Base-by-base conservation (phyloP, 176 grass and related monocot genomes). In the Hsuehochloa calcarea region DNA sequence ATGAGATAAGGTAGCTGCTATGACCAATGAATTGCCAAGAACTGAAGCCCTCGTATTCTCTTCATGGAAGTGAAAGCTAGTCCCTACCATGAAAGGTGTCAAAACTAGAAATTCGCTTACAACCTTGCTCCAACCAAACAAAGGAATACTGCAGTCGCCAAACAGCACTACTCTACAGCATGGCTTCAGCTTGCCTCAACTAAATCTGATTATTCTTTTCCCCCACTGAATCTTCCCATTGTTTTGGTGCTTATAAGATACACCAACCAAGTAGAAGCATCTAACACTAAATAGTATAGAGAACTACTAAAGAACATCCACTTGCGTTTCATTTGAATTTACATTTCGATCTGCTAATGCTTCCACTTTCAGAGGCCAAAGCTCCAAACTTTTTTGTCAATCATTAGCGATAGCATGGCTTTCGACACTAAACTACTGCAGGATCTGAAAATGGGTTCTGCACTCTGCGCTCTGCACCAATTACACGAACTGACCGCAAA, bases 401-500 rank as follows among this genome's bases (percentile, higher is more conserved):
- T 7, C 59, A 45, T n/a, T 66, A 29, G 22, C 25, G 69, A 15
- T 19, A 47, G 10, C 10, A 73, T 39, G 61, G 13, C 4, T 68
- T 79, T 82, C 22, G 10, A n/a, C 14, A 68, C 45, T 47, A 29
- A 61, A 77, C 27, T 84, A 59, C 63, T 50, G 13, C n/a, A 66
- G 22, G 69, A 80, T 71, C 34, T 62, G 40, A 26, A 26, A n/a
- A 67, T 26, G 83, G 51, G 11, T 85, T 73, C 40, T 69, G 51
- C 8, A 34, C 3, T 47, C 45, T 14, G 45, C 45, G 14, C 12
- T 79, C 39, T 60, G 62, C 13, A 35, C 39, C 31, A 89, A 19
- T 86, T 22, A 34, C 16, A 68, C 4, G 10, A 80, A 75, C 11
- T 50, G 40, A 44, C 13, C 37, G 10, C 35, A 88, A 51, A 37